Evolutionary conservation across 2,329 filamentous ascomycete genomes (phyloP), one percentile per base, ranked within the genome.

Genomic region (Chrysosphaeria jannelii): DNA sequence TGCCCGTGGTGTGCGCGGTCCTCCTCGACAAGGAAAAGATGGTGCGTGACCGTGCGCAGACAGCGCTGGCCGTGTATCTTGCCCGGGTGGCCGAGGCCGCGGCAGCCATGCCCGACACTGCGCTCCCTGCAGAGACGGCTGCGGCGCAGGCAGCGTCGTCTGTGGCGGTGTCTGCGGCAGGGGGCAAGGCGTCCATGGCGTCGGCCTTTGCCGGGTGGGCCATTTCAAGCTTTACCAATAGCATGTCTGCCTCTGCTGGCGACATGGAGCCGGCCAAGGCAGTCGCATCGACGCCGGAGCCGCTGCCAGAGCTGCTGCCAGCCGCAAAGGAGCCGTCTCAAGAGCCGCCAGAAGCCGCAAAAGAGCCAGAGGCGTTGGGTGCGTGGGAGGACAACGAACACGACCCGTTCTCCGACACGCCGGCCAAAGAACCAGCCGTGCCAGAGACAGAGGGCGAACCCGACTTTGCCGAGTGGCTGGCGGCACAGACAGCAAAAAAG

Each of bases 171-270:
- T 19, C n/a, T n/a, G n/a, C n/a, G n/a, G n/a, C n/a, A n/a, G n/a
- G n/a, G 16, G 16, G 16, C 16, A n/a, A 7, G 16, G 16, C 16
- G n/a, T 18, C 16, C 16, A 18, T 18, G 16, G 16, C 16, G 16
- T 7, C 7, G 8, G 54, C 56, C 4, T 93, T 85, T 85, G 64
- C 85, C 2, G 85, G 85, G 8, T 97, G 85, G 85, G 85, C 85
- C 2, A 91, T 97, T 25, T 93, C 85, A 0, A 91, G 78, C 2
- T 97, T 97, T 39, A 93, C 85, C 2, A 93, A 93, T 44, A 91
- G 90, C 36, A 42, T 93, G 8, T 67, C 75, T 2, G 47, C 71
- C 1, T 78, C 76, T 0, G 70, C 70, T 6, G 85, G 85, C 10
- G 71, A 91, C 27, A 97, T 97, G 31, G 56, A 81, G 37, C 47